Conservation (phyloP, 2,329 filamentous ascomycete species). For the Pseudogymnoascus sp. region DNA sequence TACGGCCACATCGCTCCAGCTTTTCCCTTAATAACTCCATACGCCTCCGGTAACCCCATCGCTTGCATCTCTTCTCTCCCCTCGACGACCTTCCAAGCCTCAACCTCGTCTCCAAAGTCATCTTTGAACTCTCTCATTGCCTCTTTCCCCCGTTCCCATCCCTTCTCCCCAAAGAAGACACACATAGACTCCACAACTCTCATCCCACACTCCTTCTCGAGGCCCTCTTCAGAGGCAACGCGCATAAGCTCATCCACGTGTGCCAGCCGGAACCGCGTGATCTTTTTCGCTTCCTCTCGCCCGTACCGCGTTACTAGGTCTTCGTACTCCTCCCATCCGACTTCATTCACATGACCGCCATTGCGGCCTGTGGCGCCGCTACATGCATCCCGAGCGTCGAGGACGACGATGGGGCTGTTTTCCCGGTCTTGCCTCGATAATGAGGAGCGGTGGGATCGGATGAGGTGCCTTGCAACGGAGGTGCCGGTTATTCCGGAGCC, state of each 20-base stretch:
- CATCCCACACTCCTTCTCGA: constrained; percentile 3
- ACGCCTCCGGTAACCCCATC: constrained; percentile 18
- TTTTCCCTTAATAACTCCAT: constrained; percentile 22
- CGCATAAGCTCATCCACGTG: constrained; percentile 28
- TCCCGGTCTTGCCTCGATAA: neutral
- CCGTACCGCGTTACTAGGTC: constrained; percentile 28
- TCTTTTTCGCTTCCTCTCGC: constrained; percentile 30
- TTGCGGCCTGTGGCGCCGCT: constrained; percentile 47
- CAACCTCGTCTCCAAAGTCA: neutral
- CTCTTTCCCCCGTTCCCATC: neutral
- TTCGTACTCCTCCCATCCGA: constrained; percentile 36
- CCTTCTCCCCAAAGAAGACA: neutral
- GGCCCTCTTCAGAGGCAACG: constrained; percentile 1
- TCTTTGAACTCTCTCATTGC: neutral
- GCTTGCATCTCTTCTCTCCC: constrained; percentile 9
- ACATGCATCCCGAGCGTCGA: constrained; percentile 43
- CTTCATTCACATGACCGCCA: constrained; percentile 42
- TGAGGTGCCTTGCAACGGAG: constrained; percentile 28
- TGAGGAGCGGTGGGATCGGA: neutral
- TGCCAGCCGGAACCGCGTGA: constrained; percentile 37
- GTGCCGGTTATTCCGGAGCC: constrained; percentile 47
- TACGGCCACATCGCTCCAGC: constrained; percentile 46
- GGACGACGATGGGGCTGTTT: constrained; percentile 32
- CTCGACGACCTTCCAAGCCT: neutral
- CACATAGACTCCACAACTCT: neutral